Evolutionary conservation across 345 rosid genomes (phyloP), one percentile per base, ranked within the genome.

Genomic region (Gossypium mustelinum): DNA sequence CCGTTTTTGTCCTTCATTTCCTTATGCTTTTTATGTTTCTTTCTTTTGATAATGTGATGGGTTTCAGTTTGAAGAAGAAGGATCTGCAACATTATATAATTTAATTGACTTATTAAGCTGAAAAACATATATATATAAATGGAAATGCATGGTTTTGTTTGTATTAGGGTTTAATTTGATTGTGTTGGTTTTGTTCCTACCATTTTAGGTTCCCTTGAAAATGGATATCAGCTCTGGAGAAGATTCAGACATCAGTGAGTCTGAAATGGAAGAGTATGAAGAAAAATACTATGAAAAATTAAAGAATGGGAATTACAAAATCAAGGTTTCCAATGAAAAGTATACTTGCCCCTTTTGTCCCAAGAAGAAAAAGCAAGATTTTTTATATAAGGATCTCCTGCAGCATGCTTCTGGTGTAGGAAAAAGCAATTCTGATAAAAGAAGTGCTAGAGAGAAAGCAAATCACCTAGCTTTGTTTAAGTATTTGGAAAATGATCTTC

Each of bases 341-440:
- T 93, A 85, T 80, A 75, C 82, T 52, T 95, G 99, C 58, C 99
- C 98, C 2, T 95, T 79, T 74, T 95, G 97, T 76, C 89, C 91
- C 9, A 89, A 86, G 63, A 93, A 87, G 89, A 83, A 78, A 83
- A 90, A 88, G 84, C 81, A 70, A 57, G 88, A 86, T 75, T 94
- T 86, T 79, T 82, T 79, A 18, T 90, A 89, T 71, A 77, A 72
- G 44, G 97, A 93, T 69, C 88, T 95, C 76, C 91, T 93, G 73
- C 98, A 95, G 70, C 99, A 95, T 87, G 99, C 98, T 75, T 89
- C 94, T 55, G 99, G 97, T 51, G 98, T 95, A 75, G 98, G 98
- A 71, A 86, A 83, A 61, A 95, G 99, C 76, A 51, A 63, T 12
- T 94, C 97, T 3, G 82, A 81, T 48, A 92, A 95, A 81, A 81